These are phyloP conservation scores for Fusarium nanum DNA, from an alignment of 2,329 filamentous ascomycete genomes.

Conservation along the genomic window DNA sequence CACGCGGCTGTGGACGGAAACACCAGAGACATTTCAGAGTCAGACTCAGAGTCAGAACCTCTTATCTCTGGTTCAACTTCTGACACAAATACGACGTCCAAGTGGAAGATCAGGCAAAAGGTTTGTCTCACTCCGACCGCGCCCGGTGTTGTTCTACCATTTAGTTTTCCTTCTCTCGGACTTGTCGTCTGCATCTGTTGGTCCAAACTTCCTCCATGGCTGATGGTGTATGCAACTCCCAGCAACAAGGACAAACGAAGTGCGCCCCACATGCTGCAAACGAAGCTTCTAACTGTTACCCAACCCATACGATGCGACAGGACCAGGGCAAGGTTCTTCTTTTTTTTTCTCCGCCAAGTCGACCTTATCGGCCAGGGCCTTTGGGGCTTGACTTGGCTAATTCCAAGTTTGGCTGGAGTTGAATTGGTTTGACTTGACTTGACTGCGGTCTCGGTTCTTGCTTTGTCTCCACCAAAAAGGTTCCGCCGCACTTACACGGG, in stretches of 20 bases:
- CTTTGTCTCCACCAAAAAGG: slow-evolving; percentile 33
- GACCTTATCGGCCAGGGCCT: slow-evolving; percentile 40
- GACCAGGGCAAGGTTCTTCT: background rate
- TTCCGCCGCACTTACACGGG: slow-evolving; percentile 41
- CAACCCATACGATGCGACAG: background rate
- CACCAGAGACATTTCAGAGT: slow-evolving; percentile 10
- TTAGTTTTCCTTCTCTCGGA: slow-evolving; percentile 26
- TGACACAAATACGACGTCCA: slow-evolving; percentile 3
- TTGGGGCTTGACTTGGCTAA: slow-evolving; percentile 5
- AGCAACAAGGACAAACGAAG: slow-evolving; percentile 26
- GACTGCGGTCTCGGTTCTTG: slow-evolving; percentile 14
- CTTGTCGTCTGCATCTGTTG: slow-evolving; percentile 33
- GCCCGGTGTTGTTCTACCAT: slow-evolving; percentile 27
- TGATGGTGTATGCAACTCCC: slow-evolving; percentile 38
- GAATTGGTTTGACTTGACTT: slow-evolving; percentile 7
- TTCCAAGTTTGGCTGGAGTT: slow-evolving; percentile 23
- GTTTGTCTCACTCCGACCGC: slow-evolving; percentile 34
- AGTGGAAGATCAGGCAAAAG: slow-evolving; percentile 8
- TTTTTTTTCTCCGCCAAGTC: slow-evolving; percentile 21
- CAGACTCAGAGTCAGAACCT: background rate
- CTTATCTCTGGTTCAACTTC: slow-evolving; percentile 11
- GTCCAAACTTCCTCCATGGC: slow-evolving; percentile 20
- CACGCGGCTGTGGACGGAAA: slow-evolving; percentile 7
- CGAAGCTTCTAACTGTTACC: slow-evolving; percentile 32
- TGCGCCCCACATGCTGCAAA: slow-evolving; percentile 46